Evolutionary conservation across 805 yeast species (phyloP), one percentile per base, ranked within the genome.

Genomic region (Schwanniomyces vanrijiae): DNA sequence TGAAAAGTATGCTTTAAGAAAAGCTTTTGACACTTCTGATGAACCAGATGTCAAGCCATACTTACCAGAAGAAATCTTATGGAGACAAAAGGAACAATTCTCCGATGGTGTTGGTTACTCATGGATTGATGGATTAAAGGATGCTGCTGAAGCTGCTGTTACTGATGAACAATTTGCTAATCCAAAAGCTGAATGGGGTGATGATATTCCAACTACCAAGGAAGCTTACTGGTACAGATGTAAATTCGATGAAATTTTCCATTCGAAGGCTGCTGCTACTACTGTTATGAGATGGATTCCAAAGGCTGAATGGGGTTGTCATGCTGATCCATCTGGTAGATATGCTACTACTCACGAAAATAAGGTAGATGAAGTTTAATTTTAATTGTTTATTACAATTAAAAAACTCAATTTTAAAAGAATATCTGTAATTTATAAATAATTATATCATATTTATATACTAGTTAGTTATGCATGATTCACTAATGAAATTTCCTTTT

Each of bases 251-350:
- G 95, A 88, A 62, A 73, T 89, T 60, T 94, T 90, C 87, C 55
- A 62, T 43, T 88, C 91, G 51, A 84, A 85, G 60, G 94, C 97
- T 55, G 99, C 96, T 55, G 97, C 96, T 49, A 75, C 83, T 35
- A 94, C 99, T 16, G 99, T 94, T 50, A 90, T 89, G 97, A 87
- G 99, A 81, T 94, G 99, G 99, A 75, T 94, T 72, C 99, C 99
- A 68, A 94, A 94, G 81, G 98, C 98, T 53, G 99, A 94, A 71
- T 94, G 99, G 99, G 99, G 99, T 57, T 94, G 99, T 76, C 90
- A 91, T 64, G 96, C 86, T 61, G 99, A 94, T 73, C 99, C 99
- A 45, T 88, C 96, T 47, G 99, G 99, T 56, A 88, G 99, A 77
- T 92, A 78, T 66, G 97, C 96, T 58, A 82, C 88, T 76, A 83